Evolutionary conservation across 345 rosid genomes (phyloP).

Genomic region (Trapa incisa): DNA sequence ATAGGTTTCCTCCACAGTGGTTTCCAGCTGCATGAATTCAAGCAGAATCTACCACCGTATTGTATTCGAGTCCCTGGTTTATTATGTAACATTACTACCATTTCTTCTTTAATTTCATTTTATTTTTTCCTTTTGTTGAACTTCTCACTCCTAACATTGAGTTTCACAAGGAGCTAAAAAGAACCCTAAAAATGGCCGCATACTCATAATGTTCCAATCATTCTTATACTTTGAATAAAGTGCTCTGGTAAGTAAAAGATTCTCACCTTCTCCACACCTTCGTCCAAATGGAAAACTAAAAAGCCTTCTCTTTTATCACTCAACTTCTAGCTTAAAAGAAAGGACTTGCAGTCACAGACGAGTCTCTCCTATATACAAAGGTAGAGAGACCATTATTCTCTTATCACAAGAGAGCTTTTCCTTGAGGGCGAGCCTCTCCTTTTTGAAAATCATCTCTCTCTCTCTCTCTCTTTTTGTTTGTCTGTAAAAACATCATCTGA

Average conservation of each 20-base stretch:
- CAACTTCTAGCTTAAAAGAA: background rate
- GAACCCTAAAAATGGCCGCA: background rate
- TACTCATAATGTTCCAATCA: slow-evolving; percentile 41
- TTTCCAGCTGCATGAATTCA: too few relatives aligned
- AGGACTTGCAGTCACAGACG: background rate
- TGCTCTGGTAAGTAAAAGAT: slow-evolving; percentile 19
- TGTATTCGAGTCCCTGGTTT: too few relatives aligned
- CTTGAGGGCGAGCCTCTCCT: background rate
- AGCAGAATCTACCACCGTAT: too few relatives aligned
- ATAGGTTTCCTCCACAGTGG: background rate
- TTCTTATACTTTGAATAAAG: slow-evolving; percentile 26
- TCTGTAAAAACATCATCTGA: background rate
- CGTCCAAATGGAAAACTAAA: background rate
- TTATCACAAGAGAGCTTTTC: slow-evolving; percentile 1
- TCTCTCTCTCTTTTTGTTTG: background rate
- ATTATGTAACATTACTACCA: too few relatives aligned
- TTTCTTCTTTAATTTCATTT: too few relatives aligned
- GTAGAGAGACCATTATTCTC: background rate
- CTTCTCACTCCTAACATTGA: background rate
- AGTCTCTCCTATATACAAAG: slow-evolving; percentile 19
- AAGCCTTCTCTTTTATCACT: background rate
- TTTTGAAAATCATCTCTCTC: slow-evolving; percentile 5
- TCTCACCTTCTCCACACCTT: slow-evolving; percentile 8
- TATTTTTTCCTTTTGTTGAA: too few relatives aligned
- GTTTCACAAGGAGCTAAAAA: too few relatives aligned